Evolutionary conservation across 768 basidiomycete genomes (phyloP).

Genomic region (Solioccasus polychromus): DNA sequence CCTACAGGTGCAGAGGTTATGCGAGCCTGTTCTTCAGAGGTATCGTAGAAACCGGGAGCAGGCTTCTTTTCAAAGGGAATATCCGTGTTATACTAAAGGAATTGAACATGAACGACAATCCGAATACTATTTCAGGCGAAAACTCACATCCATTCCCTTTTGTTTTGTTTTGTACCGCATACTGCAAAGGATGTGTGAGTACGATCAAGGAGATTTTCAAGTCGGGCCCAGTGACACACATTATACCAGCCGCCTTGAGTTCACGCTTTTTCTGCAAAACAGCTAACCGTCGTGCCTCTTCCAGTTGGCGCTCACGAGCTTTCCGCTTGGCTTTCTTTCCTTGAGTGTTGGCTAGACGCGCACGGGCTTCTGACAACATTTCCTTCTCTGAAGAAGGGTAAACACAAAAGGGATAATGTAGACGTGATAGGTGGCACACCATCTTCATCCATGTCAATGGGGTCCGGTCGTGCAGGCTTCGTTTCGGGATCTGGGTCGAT

Average conservation of each 20-base stretch:
- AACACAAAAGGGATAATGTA: not conserved
- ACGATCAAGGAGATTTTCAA: not conserved
- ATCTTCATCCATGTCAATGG: constrained; percentile 99
- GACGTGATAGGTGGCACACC: constrained; percentile 46
- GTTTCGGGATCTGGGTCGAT: constrained; percentile 99
- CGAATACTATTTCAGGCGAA: not conserved
- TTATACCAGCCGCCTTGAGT: constrained; percentile 96
- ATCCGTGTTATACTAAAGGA: constrained; percentile 86
- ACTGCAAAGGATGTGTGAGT: constrained; percentile 36
- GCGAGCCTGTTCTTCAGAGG: constrained; percentile 88
- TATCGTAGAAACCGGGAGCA: constrained; percentile 96
- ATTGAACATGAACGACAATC: not conserved
- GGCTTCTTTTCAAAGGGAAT: constrained; percentile 98
- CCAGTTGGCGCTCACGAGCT: constrained; percentile 93
- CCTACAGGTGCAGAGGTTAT: constrained; percentile 87
- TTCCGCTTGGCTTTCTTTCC: constrained; percentile 99
- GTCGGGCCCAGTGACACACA: constrained; percentile 47
- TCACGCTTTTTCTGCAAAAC: constrained; percentile 98
- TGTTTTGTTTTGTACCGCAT: constrained; percentile 94
- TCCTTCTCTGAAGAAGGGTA: constrained; percentile 76
- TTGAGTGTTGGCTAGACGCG: constrained; percentile 96
- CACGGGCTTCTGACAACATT: constrained; percentile 98
- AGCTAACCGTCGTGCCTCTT: constrained; percentile 92
- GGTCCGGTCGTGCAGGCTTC: constrained; percentile 96
- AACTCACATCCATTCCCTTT: constrained; percentile 93